Conservation (phyloP, 73 alveolate genomes). For the Blepharisma stoltei region DNA sequence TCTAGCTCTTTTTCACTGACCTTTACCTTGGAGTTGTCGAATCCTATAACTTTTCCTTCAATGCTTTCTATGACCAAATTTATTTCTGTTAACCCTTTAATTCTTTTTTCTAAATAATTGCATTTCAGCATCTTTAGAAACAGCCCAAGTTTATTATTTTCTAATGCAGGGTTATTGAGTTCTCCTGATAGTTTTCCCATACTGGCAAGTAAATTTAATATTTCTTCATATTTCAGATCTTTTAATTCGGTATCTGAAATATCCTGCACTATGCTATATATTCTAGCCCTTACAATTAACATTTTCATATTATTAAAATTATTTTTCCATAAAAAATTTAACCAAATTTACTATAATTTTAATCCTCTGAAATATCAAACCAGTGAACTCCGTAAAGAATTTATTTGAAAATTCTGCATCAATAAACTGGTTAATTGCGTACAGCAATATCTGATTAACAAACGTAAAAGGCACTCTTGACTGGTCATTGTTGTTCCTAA, state of each 20-base stretch:
- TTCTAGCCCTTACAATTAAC: constrained; percentile 18
- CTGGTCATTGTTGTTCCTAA: constrained; percentile 29
- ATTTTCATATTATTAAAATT: too few relatives aligned
- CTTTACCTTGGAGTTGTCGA: not conserved
- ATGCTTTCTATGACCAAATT: constrained; percentile 43
- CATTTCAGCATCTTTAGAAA: constrained; percentile 58
- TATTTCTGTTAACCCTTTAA: constrained; percentile 65
- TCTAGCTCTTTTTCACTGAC: not conserved
- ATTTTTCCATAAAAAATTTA: too few relatives aligned
- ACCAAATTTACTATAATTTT: too few relatives aligned
- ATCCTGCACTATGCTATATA: constrained; percentile 32
- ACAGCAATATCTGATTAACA: constrained; percentile 44
- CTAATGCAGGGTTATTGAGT: constrained; percentile 17
- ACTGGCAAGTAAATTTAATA: constrained; percentile 7
- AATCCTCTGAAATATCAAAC: constrained; percentile 40
- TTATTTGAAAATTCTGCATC: constrained; percentile 32
- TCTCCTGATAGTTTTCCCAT: constrained; percentile 2
- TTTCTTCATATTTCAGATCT: constrained; percentile 40
- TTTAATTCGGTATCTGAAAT: constrained; percentile 44
- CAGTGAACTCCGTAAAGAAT: constrained; percentile 31
- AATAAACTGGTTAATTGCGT: constrained; percentile 12
- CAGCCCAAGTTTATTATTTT: constrained; percentile 39
- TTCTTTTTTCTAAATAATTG: constrained; percentile 66
- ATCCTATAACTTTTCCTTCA: constrained; percentile 4
- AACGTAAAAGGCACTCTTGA: constrained; percentile 34